Evolutionary conservation across 2,329 filamentous ascomycete genomes (phyloP), one percentile per base, ranked within the genome.

Genomic region (Albifimbria verrucaria): DNA sequence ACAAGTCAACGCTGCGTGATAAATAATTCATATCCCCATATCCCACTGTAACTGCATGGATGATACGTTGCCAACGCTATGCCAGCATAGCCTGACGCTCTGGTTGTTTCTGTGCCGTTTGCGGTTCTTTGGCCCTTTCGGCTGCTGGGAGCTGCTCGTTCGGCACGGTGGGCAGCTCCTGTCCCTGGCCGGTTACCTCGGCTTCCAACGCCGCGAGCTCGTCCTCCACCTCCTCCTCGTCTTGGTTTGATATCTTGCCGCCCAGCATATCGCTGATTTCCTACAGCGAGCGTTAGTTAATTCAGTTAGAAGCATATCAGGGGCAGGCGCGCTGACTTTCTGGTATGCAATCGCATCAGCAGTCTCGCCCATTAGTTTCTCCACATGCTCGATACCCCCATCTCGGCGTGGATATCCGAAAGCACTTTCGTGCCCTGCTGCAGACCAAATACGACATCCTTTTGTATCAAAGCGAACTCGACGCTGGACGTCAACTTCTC

Each of bases 191-290:
- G 7, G 62, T 49, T 25, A 74, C 53, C 51, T 73, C 70, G 55
- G 70, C 66, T 69, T 92, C 89, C 59, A 99, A 78, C 1, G 86
- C 87, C 52, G 89, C 90, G 50, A 99, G 77, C 74, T 99, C 94
- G 65, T 97, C 92, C 68, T 99, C 94, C 28, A 99, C 94, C 65
- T 97, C 94, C 66, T 97, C 93, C 71, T 99, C 94, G 71, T 99
- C 94, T 64, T 95, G 89, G 65, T 92, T 94, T 15, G 92, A 90
- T 76, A 99, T 92, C 62, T 87, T 85, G 12, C 89, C 89, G 28
- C 87, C 89, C 3, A 99, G 83, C 82, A 97, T 89, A 48, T 96
- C 90, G 72, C 88, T 94, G 62, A 99, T 83, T 77, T 99, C 93
- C 89, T 96, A 64, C 2, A 25, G 23, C 26, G 39, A 22, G 9